Base-by-base conservation (phyloP, 345 rosid species). In the Citrus trifoliata region DNA sequence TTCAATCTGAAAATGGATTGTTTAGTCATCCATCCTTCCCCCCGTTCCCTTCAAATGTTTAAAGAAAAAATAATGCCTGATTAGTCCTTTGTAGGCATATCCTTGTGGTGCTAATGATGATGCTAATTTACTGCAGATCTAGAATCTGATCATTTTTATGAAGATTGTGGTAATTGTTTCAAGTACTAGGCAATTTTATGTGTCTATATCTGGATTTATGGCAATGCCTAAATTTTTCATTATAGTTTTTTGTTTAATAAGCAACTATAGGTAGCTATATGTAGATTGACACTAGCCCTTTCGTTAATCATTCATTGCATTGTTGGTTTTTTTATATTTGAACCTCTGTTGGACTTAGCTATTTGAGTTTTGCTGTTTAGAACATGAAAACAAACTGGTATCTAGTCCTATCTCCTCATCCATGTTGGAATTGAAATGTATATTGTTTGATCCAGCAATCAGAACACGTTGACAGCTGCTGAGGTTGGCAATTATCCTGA, bases 401-500 rank as follows among this genome's bases (percentile, higher is more conserved):
- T 24, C 22, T 27, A 37, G 59, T 74, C 40, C 37, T 27, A 62
- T 5, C 37, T 35, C 35, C 25, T 35, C 65, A 56, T 68, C 13
- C 2, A 7, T 67, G 67, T 33, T 67, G 73, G 73, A 27, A 30
- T 48, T 63, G 70, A 65, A 67, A 25, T 28, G 16, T 21, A 42
- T 75, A 60, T 78, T 80, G 68, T 82, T 83, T 61, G 71, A 70
- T 86, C 60, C 88, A 93, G 93, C 74, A 82, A 79, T 81, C 91
- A 84, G 80, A 82, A 71, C 81, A 75, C 71, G 42, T 30, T 70
- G 76, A 85, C 75, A 24, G 78, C 85, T 81, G 77, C 81, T 71
- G 93, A 90, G 81, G 92, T 86, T 73, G 93, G 83, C 74, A 88
- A 85, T 74, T 86, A 76, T 80, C 82, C 78, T 69, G 91, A 87